These are phyloP conservation scores for Heteromeles arbutifolia DNA, from an alignment of 306 rosid species.

Conservation along the genomic window DNA sequence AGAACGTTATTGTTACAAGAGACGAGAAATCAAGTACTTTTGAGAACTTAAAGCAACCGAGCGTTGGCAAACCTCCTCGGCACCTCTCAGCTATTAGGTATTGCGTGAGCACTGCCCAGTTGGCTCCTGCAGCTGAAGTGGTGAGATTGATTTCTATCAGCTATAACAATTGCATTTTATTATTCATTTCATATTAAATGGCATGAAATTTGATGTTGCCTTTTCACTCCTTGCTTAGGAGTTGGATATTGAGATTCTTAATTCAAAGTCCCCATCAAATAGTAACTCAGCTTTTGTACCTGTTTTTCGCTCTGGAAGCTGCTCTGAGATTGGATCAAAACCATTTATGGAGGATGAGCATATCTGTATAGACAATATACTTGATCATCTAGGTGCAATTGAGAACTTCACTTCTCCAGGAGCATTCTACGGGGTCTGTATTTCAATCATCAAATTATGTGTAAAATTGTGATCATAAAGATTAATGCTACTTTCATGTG, in stretches of 20 bases:
- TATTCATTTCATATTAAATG: not conserved
- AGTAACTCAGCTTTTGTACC: constrained; percentile 16
- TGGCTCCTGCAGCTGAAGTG: constrained; percentile 24
- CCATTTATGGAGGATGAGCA: constrained; percentile 38
- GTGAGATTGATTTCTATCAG: constrained; percentile 3
- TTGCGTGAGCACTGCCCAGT: constrained; percentile 27
- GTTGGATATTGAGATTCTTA: constrained; percentile 15
- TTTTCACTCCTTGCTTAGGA: constrained; percentile 12
- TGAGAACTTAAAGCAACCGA: constrained; percentile 18
- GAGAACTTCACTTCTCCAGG: constrained; percentile 28
- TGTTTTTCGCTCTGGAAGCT: constrained; percentile 36
- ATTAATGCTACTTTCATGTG: not conserved
- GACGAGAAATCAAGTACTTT: constrained; percentile 21
- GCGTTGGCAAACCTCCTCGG: constrained; percentile 29
- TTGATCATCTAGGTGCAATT: constrained; percentile 22
- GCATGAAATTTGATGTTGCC: not conserved
- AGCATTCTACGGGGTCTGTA: constrained; percentile 37
- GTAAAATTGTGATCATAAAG: not conserved
- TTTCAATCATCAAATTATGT: not conserved
- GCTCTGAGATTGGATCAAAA: constrained; percentile 35
- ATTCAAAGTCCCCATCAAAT: constrained; percentile 23
- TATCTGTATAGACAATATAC: constrained; percentile 25
- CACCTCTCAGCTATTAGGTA: constrained; percentile 21
- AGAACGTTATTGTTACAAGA: constrained; percentile 17
- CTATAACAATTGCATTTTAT: not conserved